Evolutionary conservation across 164 flowering plant species (phyloP).

Genomic region (Magnolia changhungtana): DNA sequence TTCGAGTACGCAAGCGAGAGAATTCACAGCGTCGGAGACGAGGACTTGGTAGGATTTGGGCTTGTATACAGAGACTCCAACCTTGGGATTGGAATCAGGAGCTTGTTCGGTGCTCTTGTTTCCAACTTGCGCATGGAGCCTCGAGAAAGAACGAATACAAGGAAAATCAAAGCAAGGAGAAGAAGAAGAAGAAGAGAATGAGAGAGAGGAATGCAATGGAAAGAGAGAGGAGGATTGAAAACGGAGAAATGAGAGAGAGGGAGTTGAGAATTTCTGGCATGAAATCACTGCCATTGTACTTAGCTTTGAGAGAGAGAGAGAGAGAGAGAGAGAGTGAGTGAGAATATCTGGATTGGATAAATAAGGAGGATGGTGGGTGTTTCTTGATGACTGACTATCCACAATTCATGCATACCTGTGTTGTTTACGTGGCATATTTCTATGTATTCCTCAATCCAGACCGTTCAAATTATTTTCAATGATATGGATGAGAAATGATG

Average conservation of each 20-base stretch:
- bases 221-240: neutral
- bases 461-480: too few species aligned
- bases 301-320: neutral
- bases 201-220: conserved; percentile 2
- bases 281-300: neutral
- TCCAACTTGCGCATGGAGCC: conserved; percentile 8
- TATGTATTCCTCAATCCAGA: too few species aligned
- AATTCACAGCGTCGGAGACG: conserved; percentile 73
- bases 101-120: conserved; percentile 23
- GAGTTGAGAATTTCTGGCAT: neutral
- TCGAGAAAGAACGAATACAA: conserved; percentile 12
- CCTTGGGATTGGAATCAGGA: conserved; percentile 40
- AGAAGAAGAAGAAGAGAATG: neutral
- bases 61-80: conserved; percentile 78
- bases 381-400: too few species aligned
- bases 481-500: too few species aligned
- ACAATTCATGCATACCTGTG: too few species aligned
- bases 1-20: conserved; percentile 68
- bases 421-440: too few species aligned
- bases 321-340: neutral
- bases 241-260: conserved; percentile 11
- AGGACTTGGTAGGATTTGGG: conserved; percentile 86
- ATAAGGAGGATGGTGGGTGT: neutral
- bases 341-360: neutral
- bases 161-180: conserved; percentile 5